These are phyloP conservation scores for Auricularia sp. DNA, from an alignment of 768 basidiomycete genomes.

Conservation along the genomic window DNA sequence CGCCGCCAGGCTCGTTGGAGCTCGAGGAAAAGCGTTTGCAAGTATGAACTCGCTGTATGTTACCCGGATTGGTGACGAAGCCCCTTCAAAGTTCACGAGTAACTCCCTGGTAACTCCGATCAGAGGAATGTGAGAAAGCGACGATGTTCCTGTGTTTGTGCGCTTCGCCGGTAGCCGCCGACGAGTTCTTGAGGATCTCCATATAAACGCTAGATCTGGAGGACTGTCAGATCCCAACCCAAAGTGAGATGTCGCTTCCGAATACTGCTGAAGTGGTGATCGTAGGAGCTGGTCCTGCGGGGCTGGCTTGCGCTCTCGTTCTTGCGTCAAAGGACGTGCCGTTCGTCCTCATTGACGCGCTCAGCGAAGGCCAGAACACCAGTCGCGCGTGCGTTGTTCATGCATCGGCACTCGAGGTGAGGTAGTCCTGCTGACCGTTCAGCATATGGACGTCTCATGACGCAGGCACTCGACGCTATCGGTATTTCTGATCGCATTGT, in stretches of 20 bases:
- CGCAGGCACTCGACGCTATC: slow-evolving; percentile 36
- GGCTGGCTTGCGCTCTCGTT: slow-evolving; percentile 36
- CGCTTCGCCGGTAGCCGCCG: no score
- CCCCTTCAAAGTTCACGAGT: no score
- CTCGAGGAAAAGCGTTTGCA: no score
- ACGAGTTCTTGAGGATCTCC: no score
- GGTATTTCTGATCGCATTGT: slow-evolving; percentile 30
- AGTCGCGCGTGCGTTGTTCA: slow-evolving; percentile 40
- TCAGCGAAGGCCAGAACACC: slow-evolving; percentile 20
- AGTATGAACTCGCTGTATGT: no score
- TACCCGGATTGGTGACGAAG: no score
- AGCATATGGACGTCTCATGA: slow-evolving; percentile 5
- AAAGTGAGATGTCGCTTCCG: background rate
- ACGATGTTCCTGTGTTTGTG: no score
- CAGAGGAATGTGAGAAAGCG: no score
- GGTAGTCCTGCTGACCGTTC: background rate
- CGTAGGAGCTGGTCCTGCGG: slow-evolving; percentile 42
- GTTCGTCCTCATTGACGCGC: slow-evolving; percentile 34
- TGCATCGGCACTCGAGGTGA: slow-evolving; percentile 43
- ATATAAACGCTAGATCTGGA: no score
- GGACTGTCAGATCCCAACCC: no score
- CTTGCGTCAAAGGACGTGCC: slow-evolving; percentile 34
- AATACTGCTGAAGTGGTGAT: slow-evolving; percentile 24
- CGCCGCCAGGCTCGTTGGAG: no score
- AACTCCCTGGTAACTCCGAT: no score